Evolutionary conservation across 1,139 yeast species (phyloP), one percentile per base, ranked within the genome.

Genomic region (Pneumocystis sp.): DNA sequence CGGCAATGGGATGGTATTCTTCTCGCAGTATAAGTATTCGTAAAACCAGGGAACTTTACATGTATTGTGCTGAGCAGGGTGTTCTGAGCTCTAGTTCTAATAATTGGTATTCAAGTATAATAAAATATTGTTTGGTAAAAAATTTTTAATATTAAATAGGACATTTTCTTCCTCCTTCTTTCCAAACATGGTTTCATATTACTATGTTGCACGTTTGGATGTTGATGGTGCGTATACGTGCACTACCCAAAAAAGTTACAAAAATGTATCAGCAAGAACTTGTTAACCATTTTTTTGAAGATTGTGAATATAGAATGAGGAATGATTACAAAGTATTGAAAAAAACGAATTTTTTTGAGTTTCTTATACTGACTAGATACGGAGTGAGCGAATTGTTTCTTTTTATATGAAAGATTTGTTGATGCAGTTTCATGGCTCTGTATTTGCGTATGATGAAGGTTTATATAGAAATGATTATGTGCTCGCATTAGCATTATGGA

Each of bases 151-250:
- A 64, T 65, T 65, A 63, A 57, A 31, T 37, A 37, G 63, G 39
- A 19, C 60, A 64, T 60, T 85, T 83, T 34, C 79, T 95, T 72
- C 97, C 96, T 31, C 81, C 82, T 73, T 86, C 97, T 0, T 93
- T 91, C 73, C 84, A 93, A 35, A 96, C 90, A 76, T 93, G 97
- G 96, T 91, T 86, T 74, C 97, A 91, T 76, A 87, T 93, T 70
- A 87, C 96, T 5, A 81, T 87, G 2, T 80, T 93, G 70, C 98
- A 93, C 75, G 85, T 89, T 69, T 93, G 99, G 99, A 85, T 93
- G 73, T 79, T 93, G 65, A 86, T 87, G 71, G 96, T 89, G 19
- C 84, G 98, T 73, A 90, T 93, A 96, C 84, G 99, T 74, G 95
- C 95, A 25, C 81, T 95, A 86, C 97, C 97, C 0, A 86, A 86